Evolutionary conservation across 1,139 yeast species (phyloP).

Genomic region (Pichia terricola): DNA sequence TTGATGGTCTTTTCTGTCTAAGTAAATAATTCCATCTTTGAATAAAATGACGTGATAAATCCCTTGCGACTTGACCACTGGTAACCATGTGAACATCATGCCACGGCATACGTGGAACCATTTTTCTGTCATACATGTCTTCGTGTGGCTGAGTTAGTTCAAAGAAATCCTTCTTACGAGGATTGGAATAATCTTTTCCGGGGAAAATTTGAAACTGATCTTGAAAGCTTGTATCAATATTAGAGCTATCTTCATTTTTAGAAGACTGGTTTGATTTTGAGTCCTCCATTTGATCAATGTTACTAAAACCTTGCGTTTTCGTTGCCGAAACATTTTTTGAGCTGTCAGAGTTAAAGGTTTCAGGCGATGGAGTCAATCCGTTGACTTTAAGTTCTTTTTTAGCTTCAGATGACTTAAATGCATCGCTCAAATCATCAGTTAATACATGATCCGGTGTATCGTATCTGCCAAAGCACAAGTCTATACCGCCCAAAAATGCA

Average conservation of each 20-base stretch:
- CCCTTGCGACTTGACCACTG: constrained; percentile 93
- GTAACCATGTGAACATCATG: constrained; percentile 97
- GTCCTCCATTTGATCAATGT: not conserved
- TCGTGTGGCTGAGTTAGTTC: constrained; percentile 80
- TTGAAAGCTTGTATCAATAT: constrained; percentile 8
- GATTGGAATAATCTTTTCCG: constrained; percentile 96
- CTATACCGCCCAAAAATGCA: constrained; percentile 93
- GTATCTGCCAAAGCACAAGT: constrained; percentile 88
- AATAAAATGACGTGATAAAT: constrained; percentile 85
- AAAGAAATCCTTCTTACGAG: constrained; percentile 80
- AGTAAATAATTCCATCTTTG: constrained; percentile 95
- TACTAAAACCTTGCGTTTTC: too few species aligned
- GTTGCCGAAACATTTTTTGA: not conserved
- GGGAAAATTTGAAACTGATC: constrained; percentile 64
- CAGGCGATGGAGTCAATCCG: not conserved
- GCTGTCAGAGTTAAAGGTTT: not conserved
- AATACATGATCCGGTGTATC: constrained; percentile 95
- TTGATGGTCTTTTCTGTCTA: constrained; percentile 88
- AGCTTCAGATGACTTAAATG: constrained; percentile 26
- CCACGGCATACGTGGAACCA: constrained; percentile 97
- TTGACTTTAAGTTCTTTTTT: not conserved
- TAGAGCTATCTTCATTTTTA: not conserved
- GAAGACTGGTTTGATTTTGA: not conserved
- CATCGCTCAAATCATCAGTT: constrained; percentile 54
- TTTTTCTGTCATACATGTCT: constrained; percentile 79